Conservation (phyloP, 805 yeast genomes). For the Saccharomycopsis schoenii region DNA sequence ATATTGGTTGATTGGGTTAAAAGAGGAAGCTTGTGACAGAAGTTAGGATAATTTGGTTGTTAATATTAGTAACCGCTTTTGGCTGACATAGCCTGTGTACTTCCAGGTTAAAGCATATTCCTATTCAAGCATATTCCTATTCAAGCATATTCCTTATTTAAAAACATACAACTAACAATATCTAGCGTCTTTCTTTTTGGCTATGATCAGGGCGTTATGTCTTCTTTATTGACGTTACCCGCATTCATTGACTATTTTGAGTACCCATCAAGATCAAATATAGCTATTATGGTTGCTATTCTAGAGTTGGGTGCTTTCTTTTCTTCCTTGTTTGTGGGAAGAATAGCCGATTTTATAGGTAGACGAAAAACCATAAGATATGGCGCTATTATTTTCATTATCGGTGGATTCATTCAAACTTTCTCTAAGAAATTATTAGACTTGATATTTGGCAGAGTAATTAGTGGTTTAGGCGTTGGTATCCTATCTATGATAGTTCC, state of each 20-base stretch:
- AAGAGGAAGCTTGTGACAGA: no score
- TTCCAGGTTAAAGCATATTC: background rate
- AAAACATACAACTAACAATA: background rate
- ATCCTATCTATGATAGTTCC: constrained; percentile 77
- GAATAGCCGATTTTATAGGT: constrained; percentile 69
- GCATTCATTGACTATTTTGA: constrained; percentile 59
- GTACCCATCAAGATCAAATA: constrained; percentile 60
- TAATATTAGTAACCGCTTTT: no score
- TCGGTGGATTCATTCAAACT: constrained; percentile 73
- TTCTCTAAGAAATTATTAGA: constrained; percentile 42
- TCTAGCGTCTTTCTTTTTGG: constrained; percentile 56
- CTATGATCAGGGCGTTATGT: constrained; percentile 84
- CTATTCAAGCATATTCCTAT: background rate
- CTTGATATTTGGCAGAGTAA: constrained; percentile 65
- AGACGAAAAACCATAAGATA: constrained; percentile 68
- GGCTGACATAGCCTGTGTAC: no score
- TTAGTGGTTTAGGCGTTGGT: constrained; percentile 85
- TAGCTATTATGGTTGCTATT: constrained; percentile 84
- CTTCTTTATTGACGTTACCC: constrained; percentile 70
- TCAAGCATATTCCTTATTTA: background rate
- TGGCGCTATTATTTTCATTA: constrained; percentile 68
- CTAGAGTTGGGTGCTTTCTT: constrained; percentile 81
- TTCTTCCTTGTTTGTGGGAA: constrained; percentile 70
- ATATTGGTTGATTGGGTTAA: no score
- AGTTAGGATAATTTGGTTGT: no score